Evolutionary conservation across 2,329 filamentous ascomycete species (phyloP).

Genomic region (Xylariaceae sp.): DNA sequence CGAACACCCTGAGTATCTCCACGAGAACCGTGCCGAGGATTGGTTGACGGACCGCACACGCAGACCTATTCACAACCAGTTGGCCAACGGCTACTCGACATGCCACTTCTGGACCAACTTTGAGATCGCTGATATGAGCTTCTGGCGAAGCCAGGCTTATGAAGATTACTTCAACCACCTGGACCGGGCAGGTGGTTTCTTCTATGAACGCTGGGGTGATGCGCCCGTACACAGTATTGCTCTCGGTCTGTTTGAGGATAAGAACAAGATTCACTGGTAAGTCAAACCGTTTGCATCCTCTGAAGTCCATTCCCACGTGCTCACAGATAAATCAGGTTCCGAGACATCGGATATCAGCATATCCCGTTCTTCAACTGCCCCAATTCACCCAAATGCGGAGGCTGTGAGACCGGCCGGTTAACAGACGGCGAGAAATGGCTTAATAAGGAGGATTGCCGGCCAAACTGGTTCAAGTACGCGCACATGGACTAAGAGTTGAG

Average conservation of each 20-base stretch:
- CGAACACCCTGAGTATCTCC: conserved; percentile 73
- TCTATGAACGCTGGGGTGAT: conserved; percentile 98
- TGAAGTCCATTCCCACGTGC: conserved; percentile 6
- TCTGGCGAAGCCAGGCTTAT: conserved; percentile 86
- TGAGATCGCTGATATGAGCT: conserved; percentile 87
- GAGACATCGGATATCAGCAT: conserved; percentile 97
- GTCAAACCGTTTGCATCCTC: conserved; percentile 29
- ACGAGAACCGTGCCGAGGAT: conserved; percentile 76
- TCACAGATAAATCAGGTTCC: conserved; percentile 65
- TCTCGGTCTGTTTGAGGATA: conserved; percentile 85
- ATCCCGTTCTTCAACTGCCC: conserved; percentile 99
- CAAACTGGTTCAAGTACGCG: conserved; percentile 95
- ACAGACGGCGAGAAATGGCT: conserved; percentile 85
- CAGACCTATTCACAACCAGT: conserved; percentile 71
- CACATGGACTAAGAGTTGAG: conserved; percentile 60
- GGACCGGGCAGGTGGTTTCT: conserved; percentile 91
- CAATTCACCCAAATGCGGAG: conserved; percentile 88
- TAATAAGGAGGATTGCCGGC: conserved; percentile 85
- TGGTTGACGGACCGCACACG: conserved; percentile 78
- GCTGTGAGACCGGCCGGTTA: conserved; percentile 79
- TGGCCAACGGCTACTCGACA: conserved; percentile 90
- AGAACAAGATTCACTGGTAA: conserved; percentile 86
- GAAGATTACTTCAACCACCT: conserved; percentile 96
- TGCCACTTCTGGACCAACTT: conserved; percentile 99
- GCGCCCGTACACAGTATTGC: conserved; percentile 95